A percentile compares a stretch with the other conserved stretches of the same genome.
These are phyloP conservation scores for Brettanomyces anomalus DNA, from an alignment of 805 yeast species.

Conservation along the genomic window DNA sequence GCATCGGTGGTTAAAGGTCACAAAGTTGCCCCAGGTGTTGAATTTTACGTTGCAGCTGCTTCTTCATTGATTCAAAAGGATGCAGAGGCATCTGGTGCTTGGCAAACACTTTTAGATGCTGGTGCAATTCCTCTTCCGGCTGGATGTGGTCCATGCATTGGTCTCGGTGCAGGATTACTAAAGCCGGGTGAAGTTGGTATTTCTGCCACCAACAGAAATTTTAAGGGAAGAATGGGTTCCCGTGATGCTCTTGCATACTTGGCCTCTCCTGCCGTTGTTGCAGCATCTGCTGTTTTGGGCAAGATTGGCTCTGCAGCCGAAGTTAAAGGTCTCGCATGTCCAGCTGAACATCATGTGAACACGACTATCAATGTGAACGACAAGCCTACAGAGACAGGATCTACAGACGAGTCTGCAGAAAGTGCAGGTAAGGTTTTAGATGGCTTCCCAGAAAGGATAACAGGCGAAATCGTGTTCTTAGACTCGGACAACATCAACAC, in stretches of 20 bases:
- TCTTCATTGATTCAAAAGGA: constrained; percentile 87
- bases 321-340: constrained; percentile 49
- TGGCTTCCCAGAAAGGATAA: constrained; percentile 84
- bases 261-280: constrained; percentile 97
- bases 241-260: constrained; percentile 92
- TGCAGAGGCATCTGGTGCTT: constrained; percentile 86
- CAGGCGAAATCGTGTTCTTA: constrained; percentile 90
- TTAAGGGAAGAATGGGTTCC: constrained; percentile 99
- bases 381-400: constrained; percentile 14
- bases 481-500: constrained; percentile 97
- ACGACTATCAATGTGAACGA: constrained; percentile 28
- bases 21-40: constrained; percentile 81
- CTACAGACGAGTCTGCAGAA: constrained; percentile 16
- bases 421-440: constrained; percentile 43
- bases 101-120: constrained; percentile 83
- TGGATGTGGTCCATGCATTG: constrained; percentile 99
- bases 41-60: constrained; percentile 97
- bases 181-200: constrained; percentile 97
- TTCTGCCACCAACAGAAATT: constrained; percentile 96
- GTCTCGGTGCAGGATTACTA: constrained; percentile 87
- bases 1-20: constrained; percentile 78
- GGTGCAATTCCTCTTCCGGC: constrained; percentile 96
- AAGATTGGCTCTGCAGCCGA: constrained; percentile 90
- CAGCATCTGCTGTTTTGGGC: constrained; percentile 96
- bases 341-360: constrained; percentile 40